phyloP scores from a whole-genome alignment of 2,329 filamentous ascomycete genomes.

The Colletotrichum sp. region DNA sequence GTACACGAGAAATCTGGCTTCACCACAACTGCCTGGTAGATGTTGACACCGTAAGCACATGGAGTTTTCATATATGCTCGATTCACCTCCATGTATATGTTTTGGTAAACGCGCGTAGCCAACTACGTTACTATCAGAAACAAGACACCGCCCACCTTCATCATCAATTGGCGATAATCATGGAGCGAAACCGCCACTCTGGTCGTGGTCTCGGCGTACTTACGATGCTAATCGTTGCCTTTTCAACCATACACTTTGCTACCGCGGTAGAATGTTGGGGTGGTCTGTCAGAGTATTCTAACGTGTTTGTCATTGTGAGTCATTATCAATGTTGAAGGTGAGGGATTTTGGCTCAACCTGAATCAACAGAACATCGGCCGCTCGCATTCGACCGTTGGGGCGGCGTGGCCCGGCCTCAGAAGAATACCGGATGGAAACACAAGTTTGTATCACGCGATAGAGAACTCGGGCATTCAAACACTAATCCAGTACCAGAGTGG shows the following conservation, averaged over 20 bases:
- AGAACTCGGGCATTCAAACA: fast-evolving
- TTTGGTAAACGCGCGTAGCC: not conserved
- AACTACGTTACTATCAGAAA: not conserved
- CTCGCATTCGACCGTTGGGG: not conserved
- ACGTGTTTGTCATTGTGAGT: not conserved
- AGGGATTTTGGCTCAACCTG: not conserved
- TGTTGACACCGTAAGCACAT: not conserved
- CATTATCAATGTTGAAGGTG: not conserved
- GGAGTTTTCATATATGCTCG: not conserved
- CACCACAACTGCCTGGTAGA: not conserved
- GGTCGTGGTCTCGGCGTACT: not conserved
- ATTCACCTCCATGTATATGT: not conserved
- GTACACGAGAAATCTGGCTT: not conserved
- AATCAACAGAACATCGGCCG: not conserved
- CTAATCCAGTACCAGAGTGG: not conserved
- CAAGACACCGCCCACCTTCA: not conserved
- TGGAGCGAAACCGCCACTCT: not conserved
- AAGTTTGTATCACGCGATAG: not conserved
- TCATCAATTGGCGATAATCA: not conserved
- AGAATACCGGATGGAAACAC: fast-evolving
- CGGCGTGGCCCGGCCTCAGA: not conserved
- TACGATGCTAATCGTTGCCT: not conserved
- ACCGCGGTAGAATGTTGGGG: not conserved
- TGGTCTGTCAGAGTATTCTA: not conserved
- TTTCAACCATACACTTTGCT: not conserved